phyloP scores from a whole-genome alignment of 2,329 filamentous ascomycete genomes.

The Cladosporium sp. region DNA sequence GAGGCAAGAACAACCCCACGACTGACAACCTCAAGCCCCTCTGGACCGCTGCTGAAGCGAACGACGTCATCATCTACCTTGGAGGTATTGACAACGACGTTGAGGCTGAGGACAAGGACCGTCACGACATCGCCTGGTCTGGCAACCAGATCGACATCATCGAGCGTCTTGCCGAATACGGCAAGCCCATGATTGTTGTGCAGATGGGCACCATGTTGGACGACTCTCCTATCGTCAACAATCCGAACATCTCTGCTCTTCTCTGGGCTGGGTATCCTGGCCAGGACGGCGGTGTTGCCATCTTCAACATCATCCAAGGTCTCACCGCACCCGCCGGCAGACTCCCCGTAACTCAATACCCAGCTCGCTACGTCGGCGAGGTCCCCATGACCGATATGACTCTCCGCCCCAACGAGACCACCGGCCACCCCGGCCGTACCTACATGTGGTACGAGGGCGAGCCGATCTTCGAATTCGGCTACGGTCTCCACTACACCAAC shows the following conservation, averaged over 20 bases:
- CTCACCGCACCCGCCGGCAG: slow-evolving; percentile 55
- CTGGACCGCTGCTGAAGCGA: slow-evolving; percentile 43
- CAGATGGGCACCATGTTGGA: slow-evolving; percentile 58
- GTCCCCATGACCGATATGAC: slow-evolving; percentile 60
- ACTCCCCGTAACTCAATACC: slow-evolving; percentile 60
- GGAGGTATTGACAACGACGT: slow-evolving; percentile 58
- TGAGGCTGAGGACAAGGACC: slow-evolving; percentile 57
- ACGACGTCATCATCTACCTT: slow-evolving; percentile 57
- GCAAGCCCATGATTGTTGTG: slow-evolving; percentile 56
- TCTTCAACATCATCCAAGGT: slow-evolving; percentile 58
- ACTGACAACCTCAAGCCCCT: slow-evolving; percentile 36
- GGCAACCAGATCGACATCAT: slow-evolving; percentile 56
- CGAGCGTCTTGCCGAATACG: slow-evolving; percentile 46
- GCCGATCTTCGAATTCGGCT: slow-evolving; percentile 57
- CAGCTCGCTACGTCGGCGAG: slow-evolving; percentile 52
- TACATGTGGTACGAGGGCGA: slow-evolving; percentile 60
- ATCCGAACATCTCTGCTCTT: slow-evolving; percentile 53
- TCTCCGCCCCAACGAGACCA: slow-evolving; percentile 48
- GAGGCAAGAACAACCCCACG: slow-evolving; percentile 36
- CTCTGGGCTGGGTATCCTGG: slow-evolving; percentile 64
- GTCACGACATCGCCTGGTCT: slow-evolving; percentile 55
- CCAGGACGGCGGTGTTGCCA: slow-evolving; percentile 59
- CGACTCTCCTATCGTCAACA: slow-evolving; percentile 50
- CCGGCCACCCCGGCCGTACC: slow-evolving; percentile 55
- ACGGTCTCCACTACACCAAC: slow-evolving; percentile 61